Evolutionary conservation across 768 basidiomycete genomes (phyloP), one percentile per base, ranked within the genome.

Genomic region (Phylloporus sp.): DNA sequence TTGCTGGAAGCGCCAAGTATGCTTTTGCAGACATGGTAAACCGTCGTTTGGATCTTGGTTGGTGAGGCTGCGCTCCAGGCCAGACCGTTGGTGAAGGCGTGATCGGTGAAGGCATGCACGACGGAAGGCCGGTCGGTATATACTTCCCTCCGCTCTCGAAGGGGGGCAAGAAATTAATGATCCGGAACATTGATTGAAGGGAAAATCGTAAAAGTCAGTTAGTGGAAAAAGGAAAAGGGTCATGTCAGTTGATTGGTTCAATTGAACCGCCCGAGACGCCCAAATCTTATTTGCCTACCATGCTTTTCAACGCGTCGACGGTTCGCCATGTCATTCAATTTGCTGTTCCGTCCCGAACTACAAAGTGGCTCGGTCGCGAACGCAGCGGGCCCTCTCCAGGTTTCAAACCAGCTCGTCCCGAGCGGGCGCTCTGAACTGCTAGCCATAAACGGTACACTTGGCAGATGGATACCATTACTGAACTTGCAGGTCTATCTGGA

Each of bases 371-470:
- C 10, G n/a, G n/a, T n/a, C n/a, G 32, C 14, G 21, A 38, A 37
- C 9, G 11, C 9, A 32, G 8, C 21, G 15, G n/a, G 28, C 15
- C 7, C 44, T 20, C 4, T 6, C n/a, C 44, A n/a, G n/a, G n/a
- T n/a, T n/a, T n/a, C n/a, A 38, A 58, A 38, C 57, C 44, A 44
- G 57, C 21, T 49, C 53, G 21, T 15, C 10, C 6, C 22, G 11
- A 22, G 32, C 10, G 5, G 9, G 9, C 13, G 9, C 20, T 9
- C 15, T 14, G n/a, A 18, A 9, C 22, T 11, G 27, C n/a, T 5
- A 24, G 13, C 8, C 48, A 22, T 47, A 48, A 48, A 35, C 8
- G 46, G 39, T 14, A n/a, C 38, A 15, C 13, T 21, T 22, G 32
- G 18, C 38, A 20, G 31, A 32, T 6, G 13, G 21, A 24, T 9